Evolutionary conservation across 83 land plant genomes (phyloP), one percentile per base, ranked within the genome.

Genomic region (Thuja plicata): DNA sequence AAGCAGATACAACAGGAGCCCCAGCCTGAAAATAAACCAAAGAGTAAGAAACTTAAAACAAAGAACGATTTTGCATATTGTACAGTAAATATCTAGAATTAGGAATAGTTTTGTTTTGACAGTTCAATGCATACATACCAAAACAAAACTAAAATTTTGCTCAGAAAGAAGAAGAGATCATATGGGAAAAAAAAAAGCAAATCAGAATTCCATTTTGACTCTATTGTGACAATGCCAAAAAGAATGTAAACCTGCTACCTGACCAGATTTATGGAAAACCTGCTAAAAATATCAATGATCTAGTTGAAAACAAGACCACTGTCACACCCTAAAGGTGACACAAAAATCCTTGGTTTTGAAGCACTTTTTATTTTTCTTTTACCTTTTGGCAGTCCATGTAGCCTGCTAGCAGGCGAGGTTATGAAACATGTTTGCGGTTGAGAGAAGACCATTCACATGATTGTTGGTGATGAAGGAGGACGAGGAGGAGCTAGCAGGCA

Each of bases 1-100:
- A 60, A 82, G 90, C 71, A 27, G 88, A 88, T 85, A 92, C 92
- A 88, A 92, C 95, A 19, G 96, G 94, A 37, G 96, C 96, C 21
- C 96, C 96, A 6, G 92, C 90, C 96, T 95, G 89, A 27, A 79
- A 77, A 17, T 17, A 60, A 35, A 54, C 90, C 13, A 89, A 16
- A 89, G 70, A 89, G 91, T 5, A 83, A 32, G 9, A 34, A n/a
- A n/a, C n/a, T 34, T 16, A 78, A 0, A 78, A 78, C 15, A 78
- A 60, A 0, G 66, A 5, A 21, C 21, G 6, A 60, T 19, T 5
- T 17, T 17, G 7, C n/a, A n/a, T n/a, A n/a, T n/a, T n/a, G n/a
- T n/a, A n/a, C 66, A 3, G 19, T 17, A 19, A 48, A 8, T 11
- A 8, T 3, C 9, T 48, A n/a, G n/a, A n/a, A n/a, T n/a, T n/a